These are phyloP conservation scores for Paecilomyces sp. DNA, from an alignment of 2,329 filamentous ascomycete species.

Conservation along the genomic window DNA sequence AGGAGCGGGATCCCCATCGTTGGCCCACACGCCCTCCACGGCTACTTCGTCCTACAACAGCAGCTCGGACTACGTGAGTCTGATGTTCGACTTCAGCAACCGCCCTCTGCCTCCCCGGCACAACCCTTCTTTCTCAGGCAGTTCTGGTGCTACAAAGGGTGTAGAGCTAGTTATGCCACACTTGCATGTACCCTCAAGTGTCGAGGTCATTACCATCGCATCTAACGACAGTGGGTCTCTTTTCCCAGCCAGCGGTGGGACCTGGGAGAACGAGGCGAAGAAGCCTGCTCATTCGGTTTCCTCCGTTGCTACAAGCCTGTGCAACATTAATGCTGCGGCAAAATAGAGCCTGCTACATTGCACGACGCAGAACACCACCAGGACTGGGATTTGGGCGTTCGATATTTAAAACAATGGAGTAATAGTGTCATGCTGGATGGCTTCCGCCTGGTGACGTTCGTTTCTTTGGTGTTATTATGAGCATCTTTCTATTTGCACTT, in stretches of 20 bases:
- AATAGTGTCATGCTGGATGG: not conserved
- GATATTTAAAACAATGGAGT: not conserved
- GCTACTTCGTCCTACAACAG: slow-evolving; percentile 33
- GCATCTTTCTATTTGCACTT: not conserved
- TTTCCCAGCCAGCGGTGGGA: slow-evolving; percentile 20
- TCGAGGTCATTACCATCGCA: slow-evolving; percentile 11
- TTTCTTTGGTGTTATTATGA: not conserved
- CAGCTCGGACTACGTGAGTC: slow-evolving; percentile 24
- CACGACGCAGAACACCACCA: not conserved
- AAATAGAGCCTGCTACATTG: not conserved
- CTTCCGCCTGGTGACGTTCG: not conserved
- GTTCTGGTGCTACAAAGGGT: slow-evolving; percentile 22
- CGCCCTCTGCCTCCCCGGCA: slow-evolving; percentile 34
- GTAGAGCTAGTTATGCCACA: slow-evolving; percentile 36
- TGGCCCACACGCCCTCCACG: slow-evolving; percentile 32
- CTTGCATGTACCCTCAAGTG: slow-evolving; percentile 11
- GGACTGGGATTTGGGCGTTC: not conserved
- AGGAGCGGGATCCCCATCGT: slow-evolving; percentile 17
- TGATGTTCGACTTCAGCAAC: slow-evolving; percentile 17
- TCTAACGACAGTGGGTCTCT: slow-evolving; percentile 16
- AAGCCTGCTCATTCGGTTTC: not conserved
- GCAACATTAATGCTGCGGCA: not conserved
- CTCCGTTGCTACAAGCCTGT: not conserved
- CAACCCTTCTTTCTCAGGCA: slow-evolving; percentile 30
- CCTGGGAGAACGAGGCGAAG: slow-evolving; percentile 17